These are phyloP conservation scores for Bretschneidera sinensis DNA, from an alignment of 345 rosid genomes.

Conservation along the genomic window DNA sequence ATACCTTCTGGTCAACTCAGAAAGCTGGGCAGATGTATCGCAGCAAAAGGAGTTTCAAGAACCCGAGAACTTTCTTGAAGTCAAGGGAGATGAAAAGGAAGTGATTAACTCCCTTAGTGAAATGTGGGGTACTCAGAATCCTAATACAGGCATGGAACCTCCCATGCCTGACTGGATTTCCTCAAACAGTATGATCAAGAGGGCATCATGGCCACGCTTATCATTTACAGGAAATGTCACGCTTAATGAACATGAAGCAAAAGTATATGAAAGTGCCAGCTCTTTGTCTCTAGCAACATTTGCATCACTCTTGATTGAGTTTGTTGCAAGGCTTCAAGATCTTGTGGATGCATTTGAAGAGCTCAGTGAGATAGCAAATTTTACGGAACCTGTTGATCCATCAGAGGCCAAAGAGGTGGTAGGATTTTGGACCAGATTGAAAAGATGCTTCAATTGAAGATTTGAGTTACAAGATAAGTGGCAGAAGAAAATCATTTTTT, in stretches of 20 bases:
- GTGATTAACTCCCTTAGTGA: constrained; percentile 57
- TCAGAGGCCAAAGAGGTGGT: constrained; percentile 9
- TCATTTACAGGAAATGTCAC: constrained; percentile 34
- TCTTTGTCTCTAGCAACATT: constrained; percentile 80
- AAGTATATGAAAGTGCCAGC: constrained; percentile 80
- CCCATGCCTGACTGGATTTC: constrained; percentile 30
- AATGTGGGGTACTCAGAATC: constrained; percentile 33
- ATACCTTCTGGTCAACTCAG: constrained; percentile 64
- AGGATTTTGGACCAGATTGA: constrained; percentile 39
- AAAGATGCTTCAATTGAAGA: constrained; percentile 16
- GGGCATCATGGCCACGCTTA: constrained; percentile 58
- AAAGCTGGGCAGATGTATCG: constrained; percentile 50
- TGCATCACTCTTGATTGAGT: constrained; percentile 73
- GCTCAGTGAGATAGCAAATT: constrained; percentile 62
- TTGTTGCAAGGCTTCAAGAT: constrained; percentile 85
- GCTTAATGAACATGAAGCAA: constrained; percentile 39
- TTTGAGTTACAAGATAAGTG: neutral
- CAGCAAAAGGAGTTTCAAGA: constrained; percentile 34
- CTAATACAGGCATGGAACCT: constrained; percentile 19
- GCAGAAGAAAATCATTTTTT: neutral
- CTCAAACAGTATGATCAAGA: constrained; percentile 30
- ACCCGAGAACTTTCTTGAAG: constrained; percentile 28
- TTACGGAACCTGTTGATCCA: constrained; percentile 35
- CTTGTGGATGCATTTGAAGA: constrained; percentile 60
- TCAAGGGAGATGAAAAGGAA: too few species aligned